Evolutionary conservation across 495 filamentous ascomycete species (phyloP).

Genomic region (Tuber microsphaerosporum): DNA sequence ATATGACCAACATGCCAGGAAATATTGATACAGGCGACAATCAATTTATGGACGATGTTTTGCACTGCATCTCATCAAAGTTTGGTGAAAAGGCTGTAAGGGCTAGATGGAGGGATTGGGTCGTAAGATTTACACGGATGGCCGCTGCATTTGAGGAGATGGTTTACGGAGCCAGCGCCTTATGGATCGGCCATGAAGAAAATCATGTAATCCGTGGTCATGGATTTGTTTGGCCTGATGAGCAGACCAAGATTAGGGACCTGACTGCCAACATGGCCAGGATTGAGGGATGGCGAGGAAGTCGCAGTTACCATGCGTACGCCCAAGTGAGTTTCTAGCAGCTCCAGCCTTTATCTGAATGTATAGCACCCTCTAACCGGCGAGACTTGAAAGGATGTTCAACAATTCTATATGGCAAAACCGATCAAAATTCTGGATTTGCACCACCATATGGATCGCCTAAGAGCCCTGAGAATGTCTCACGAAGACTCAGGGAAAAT

Average conservation of each 20-base stretch:
- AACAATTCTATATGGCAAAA: slow-evolving; percentile 56
- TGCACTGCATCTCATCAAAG: slow-evolving; percentile 71
- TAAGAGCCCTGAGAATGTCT: slow-evolving; percentile 68
- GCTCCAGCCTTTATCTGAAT: slow-evolving; percentile 8
- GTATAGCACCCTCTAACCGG: slow-evolving; percentile 29
- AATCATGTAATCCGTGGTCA: slow-evolving; percentile 68
- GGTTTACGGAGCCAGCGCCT: slow-evolving; percentile 81
- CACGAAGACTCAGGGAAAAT: slow-evolving; percentile 65
- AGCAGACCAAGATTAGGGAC: slow-evolving; percentile 69
- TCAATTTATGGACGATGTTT: slow-evolving; percentile 78
- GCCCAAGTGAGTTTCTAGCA: slow-evolving; percentile 57
- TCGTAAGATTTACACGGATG: slow-evolving; percentile 81
- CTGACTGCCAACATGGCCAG: slow-evolving; percentile 79
- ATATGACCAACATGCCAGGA: slow-evolving; percentile 31
- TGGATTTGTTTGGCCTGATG: slow-evolving; percentile 90
- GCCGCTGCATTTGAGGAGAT: slow-evolving; percentile 90
- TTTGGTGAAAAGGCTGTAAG: slow-evolving; percentile 86
- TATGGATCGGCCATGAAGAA: slow-evolving; percentile 76
- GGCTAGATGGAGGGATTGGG: slow-evolving; percentile 83
- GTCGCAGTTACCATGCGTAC: slow-evolving; percentile 87
- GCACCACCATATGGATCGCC: slow-evolving; percentile 81
- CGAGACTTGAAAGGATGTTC: slow-evolving; percentile 52
- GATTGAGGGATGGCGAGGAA: slow-evolving; percentile 94
- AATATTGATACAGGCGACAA: slow-evolving; percentile 66
- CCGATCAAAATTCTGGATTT: slow-evolving; percentile 81